Evolutionary conservation across 495 filamentous ascomycete species (phyloP).

Genomic region (Aspergillus conjunctus): DNA sequence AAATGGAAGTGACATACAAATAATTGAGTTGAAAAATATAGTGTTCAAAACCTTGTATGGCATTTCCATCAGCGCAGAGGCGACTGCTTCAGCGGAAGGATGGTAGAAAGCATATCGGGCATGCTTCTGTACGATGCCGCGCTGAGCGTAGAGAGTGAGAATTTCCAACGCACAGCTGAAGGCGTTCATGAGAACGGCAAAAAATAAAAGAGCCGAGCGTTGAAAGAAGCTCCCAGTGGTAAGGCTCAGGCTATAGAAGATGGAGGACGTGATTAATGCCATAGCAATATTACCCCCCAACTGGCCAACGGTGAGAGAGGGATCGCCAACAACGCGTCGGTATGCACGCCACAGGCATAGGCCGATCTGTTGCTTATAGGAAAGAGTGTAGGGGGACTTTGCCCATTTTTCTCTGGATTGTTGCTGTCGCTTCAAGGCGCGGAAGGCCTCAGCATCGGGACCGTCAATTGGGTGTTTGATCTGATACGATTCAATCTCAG

Average conservation of each 20-base stretch:
- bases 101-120: slow-evolving; percentile 60
- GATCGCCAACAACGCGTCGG: slow-evolving; percentile 61
- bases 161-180: slow-evolving; percentile 74
- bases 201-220: slow-evolving; percentile 84
- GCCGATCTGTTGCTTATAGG: slow-evolving; percentile 35
- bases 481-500: slow-evolving; percentile 53
- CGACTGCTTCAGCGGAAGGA: slow-evolving; percentile 56
- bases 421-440: slow-evolving; percentile 24
- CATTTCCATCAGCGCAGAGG: slow-evolving; percentile 57
- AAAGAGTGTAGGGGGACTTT: slow-evolving; percentile 40
- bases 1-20: too few species aligned
- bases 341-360: slow-evolving; percentile 46
- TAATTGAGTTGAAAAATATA: slow-evolving; percentile 46
- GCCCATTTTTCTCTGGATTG: slow-evolving; percentile 29
- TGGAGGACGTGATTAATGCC: slow-evolving; percentile 73
- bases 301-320: slow-evolving; percentile 62
- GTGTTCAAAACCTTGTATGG: slow-evolving; percentile 55
- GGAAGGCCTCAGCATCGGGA: slow-evolving; percentile 20
- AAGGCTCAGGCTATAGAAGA: too few species aligned
- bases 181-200: slow-evolving; percentile 80
- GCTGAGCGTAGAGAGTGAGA: slow-evolving; percentile 53
- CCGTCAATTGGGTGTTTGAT: slow-evolving; percentile 26
- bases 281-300: slow-evolving; percentile 71
- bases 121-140: slow-evolving; percentile 64
- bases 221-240: too few species aligned